Evolutionary conservation across 2,329 filamentous ascomycete species (phyloP), one percentile per base, ranked within the genome.

Genomic region (Stachybotrys elegans): DNA sequence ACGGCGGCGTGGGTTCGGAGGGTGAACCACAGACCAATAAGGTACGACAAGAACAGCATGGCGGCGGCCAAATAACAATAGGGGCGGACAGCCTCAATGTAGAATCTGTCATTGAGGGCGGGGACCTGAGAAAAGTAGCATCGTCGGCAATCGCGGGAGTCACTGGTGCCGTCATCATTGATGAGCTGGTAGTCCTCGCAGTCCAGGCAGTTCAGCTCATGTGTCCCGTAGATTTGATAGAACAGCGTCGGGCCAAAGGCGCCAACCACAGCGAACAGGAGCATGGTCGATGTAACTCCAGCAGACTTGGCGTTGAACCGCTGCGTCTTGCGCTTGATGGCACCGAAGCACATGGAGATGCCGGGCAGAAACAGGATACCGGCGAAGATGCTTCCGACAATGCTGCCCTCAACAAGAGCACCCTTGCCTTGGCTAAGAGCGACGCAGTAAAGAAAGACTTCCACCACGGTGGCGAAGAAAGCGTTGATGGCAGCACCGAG

Each of bases 161-260:
- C 56, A 5, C 67, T 66, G 4, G 52, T 56, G 4, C 59, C 57
- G 7, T 52, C 50, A 6, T 67, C 62, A 25, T 61, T 63, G 16
- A 53, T 42, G 6, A 50, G 38, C 14, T 49, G 55, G 43, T 66
- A 70, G 49, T 81, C 75, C 39, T 77, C 68, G 48, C 78, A 83
- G 44, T 78, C 79, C 45, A 81, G 79, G 59, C 93, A 98, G 58
- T 89, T 93, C 42, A 98, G 78, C 68, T 98, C 90, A 60, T 98
- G 93, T 40, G 90, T 95, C 54, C 93, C 94, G 64, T 97, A 97
- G 50, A 98, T 95, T 60, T 98, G 92, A 67, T 97, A 98, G 69
- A 98, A 98, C 13, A 98, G 71, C 0, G 93, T 98, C 3, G 93
- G 93, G 1, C 92, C 86, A 65, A 98, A 98, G 8, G 92, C 89